Evolutionary conservation across 2,329 filamentous ascomycete genomes (phyloP).

Genomic region (Monascus ruber): DNA sequence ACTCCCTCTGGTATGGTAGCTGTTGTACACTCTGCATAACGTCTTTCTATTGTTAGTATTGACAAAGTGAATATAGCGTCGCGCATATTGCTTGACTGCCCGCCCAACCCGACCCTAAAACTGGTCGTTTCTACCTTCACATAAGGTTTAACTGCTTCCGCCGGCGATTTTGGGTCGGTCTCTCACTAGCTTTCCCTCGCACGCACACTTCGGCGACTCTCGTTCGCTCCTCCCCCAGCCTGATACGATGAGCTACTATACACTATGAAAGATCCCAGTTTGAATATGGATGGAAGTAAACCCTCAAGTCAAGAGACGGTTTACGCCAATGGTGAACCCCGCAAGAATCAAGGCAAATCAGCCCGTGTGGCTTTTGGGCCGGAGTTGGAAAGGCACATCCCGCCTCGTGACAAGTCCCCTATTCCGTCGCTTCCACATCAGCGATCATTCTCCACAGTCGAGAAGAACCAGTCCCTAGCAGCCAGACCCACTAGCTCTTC

Average conservation of each 20-base stretch:
- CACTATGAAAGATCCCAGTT: slow-evolving; percentile 27
- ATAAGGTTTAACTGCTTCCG: too few species aligned
- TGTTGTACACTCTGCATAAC: background rate
- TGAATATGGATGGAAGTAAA: slow-evolving; percentile 23
- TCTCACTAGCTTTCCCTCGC: too few species aligned
- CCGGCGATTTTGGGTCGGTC: too few species aligned
- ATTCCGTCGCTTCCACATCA: slow-evolving; percentile 20
- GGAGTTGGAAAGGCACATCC: slow-evolving; percentile 26
- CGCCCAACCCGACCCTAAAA: too few species aligned
- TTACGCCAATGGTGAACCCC: slow-evolving; percentile 20
- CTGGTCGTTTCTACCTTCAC: too few species aligned
- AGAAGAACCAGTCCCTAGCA: slow-evolving; percentile 14
- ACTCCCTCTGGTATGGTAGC: slow-evolving; percentile 9
- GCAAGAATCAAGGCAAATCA: slow-evolving; percentile 20
- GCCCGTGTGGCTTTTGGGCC: slow-evolving; percentile 30
- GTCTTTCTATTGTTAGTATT: too few species aligned
- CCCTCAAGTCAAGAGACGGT: slow-evolving; percentile 13
- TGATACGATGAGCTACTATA: slow-evolving; percentile 19
- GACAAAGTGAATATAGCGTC: too few species aligned
- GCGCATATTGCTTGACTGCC: too few species aligned
- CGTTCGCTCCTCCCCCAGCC: too few species aligned
- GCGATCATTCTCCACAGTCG: slow-evolving; percentile 23
- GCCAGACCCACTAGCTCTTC: slow-evolving; percentile 23
- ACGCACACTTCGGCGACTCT: too few species aligned
- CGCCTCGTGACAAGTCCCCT: slow-evolving; percentile 22